phyloP scores from a whole-genome alignment of 1,284 basidiomycete species.

The Heliocybe sulcata region DNA sequence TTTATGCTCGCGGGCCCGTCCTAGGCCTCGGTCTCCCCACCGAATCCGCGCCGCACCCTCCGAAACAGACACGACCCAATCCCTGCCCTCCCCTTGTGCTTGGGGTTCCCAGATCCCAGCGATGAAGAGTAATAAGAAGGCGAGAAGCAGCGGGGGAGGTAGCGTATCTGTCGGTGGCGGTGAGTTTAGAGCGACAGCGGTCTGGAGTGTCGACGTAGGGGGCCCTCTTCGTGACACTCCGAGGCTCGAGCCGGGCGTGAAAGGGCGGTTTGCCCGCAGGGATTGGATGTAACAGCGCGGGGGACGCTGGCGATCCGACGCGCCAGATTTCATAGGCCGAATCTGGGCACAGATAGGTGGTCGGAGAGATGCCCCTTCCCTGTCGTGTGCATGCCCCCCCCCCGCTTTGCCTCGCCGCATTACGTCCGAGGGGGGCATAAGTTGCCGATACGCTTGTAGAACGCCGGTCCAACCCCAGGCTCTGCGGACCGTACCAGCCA shows the following conservation, averaged over 20 bases:
- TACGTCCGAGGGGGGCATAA: no score
- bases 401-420: background rate
- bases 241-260: no score
- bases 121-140: background rate
- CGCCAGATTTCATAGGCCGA: no score
- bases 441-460: no score
- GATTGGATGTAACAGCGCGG: no score
- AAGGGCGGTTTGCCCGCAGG: no score
- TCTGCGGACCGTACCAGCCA: no score
- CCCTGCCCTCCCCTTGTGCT: background rate
- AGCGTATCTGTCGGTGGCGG: background rate
- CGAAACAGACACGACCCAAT: background rate
- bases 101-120: background rate
- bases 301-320: no score
- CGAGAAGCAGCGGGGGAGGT: background rate
- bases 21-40: background rate
- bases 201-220: background rate
- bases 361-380: background rate
- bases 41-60: background rate
- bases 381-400: background rate
- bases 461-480: no score
- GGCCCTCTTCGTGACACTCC: background rate
- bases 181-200: background rate
- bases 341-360: background rate
- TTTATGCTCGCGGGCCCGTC: background rate